Evolutionary conservation across 768 basidiomycete species (phyloP), one percentile per base, ranked within the genome.

Genomic region (Leccinum olivaceopallidum): DNA sequence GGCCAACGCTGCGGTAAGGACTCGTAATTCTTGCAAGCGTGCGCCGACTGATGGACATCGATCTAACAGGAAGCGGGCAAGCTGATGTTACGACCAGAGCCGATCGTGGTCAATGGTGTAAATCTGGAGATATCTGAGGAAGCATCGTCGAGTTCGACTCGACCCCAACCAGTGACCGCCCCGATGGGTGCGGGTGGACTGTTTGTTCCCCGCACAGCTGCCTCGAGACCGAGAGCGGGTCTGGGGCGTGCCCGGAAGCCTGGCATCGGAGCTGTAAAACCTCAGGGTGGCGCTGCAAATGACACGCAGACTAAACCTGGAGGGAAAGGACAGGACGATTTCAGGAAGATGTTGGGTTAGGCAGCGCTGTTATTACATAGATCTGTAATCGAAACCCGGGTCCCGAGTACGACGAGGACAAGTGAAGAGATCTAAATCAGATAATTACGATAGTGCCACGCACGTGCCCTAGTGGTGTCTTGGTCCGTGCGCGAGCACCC

Each of bases 1-100:
- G 20, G 83, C 86, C 58, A 89, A 76, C 63, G 78, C 82, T 44
- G 87, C 88, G 53, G 90, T 90, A 65, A 66, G 85, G 73, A 30
- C 53, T 24, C 30, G 8, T 13, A 6, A 5, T 16, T 2, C 4
- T 32, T 42, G 26, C 24, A 36, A 13, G 14, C 47, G 32, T 34
- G 34, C 28, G 55, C 47, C 9, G 24, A 47, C 52, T 58, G 30
- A 53, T 34, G 34, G 14, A 48, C 9, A 57, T 24, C 12, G 24
- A 66, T 47, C 44, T 47, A 2, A 18, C 64, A 96, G 94, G 95
- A 95, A 73, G 92, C 87, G 4, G 92, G 93, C 36, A 87, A 87
- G 64, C 74, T 96, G 5, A 73, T 97, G 7, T 78, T 97, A 26
- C 81, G 83, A 8, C 67, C 85, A 4, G 89, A 92, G 47, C 85